Percentiles rank a stretch among this genome's conserved stretches.
These are phyloP conservation scores for Ophiocordyceps camponoti-saundersi DNA, from an alignment of 2,329 filamentous ascomycete species.

Conservation along the genomic window DNA sequence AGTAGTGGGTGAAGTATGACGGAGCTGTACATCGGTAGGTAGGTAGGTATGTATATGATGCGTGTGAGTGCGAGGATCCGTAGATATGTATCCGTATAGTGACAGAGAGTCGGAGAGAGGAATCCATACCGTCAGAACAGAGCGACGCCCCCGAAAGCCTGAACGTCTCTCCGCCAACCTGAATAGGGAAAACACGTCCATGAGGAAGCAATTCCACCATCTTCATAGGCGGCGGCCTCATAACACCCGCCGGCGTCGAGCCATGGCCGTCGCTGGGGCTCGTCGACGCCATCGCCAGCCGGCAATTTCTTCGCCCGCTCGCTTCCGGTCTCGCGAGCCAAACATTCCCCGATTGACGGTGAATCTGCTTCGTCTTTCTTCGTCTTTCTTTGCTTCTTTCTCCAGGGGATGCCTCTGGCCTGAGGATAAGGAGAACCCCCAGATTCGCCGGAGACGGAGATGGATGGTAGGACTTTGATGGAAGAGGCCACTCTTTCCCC, in stretches of 20 bases:
- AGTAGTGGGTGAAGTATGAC: constrained; percentile 93
- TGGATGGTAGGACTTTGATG: too few relatives aligned
- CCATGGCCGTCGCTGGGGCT: constrained; percentile 10
- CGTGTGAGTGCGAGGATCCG: not conserved
- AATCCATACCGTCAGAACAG: constrained; percentile 49
- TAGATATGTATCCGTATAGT: not conserved
- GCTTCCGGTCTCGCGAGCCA: too few relatives aligned
- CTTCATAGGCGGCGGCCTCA: constrained; percentile 14
- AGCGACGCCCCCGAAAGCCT: constrained; percentile 57
- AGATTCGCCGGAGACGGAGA: too few relatives aligned
- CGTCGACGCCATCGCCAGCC: constrained; percentile 10
- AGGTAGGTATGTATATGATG: not conserved
- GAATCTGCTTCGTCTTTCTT: too few relatives aligned
- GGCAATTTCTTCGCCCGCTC: too few relatives aligned
- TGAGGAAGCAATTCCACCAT: constrained; percentile 46
- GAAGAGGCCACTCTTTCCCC: too few relatives aligned
- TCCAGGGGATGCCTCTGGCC: too few relatives aligned
- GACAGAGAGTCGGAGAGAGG: not conserved
- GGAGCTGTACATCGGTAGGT: constrained; percentile 40
- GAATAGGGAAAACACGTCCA: constrained; percentile 58
- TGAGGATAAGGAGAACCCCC: too few relatives aligned
- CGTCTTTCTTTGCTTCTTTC: too few relatives aligned
- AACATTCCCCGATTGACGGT: too few relatives aligned
- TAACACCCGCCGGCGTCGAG: constrained; percentile 2
- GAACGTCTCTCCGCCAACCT: constrained; percentile 56